Evolutionary conservation across 495 filamentous ascomycete species (phyloP), one percentile per base, ranked within the genome.

Genomic region (Hamigera avellanea): DNA sequence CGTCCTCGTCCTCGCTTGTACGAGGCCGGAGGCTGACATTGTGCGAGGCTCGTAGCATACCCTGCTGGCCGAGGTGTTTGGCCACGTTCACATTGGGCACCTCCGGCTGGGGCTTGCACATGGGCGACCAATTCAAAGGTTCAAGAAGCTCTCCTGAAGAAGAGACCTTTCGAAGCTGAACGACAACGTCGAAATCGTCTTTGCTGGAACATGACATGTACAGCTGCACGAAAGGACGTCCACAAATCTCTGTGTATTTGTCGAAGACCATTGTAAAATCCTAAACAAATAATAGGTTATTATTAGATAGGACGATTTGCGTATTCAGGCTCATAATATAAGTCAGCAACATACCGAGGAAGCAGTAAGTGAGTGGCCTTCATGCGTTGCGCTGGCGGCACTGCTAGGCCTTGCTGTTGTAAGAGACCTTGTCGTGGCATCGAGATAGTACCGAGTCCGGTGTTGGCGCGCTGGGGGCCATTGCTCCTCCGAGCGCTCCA

Each of bases 11-110:
- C 1, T 35, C 2, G 0, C 38, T 31, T n/a, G n/a, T n/a, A n/a
- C n/a, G n/a, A 0, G 40, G 28, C 1, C n/a, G 12, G 2, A 40
- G 16, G 10, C 23, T 40, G 12, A 44, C 18, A 13, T 30, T 28
- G 19, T 51, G 41, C 6, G 44, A 47, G 0, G 48, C 44, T 1
- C 48, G 41, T 0, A 47, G 37, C 35, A 44, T 44, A 0, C 44
- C 48, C 35, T 46, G 35, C 14, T 39, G 46, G 8, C 42, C 46
- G 6, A 42, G 34, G 19, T 42, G 39, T 27, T 49, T 44, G 8
- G 42, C 42, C 2, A 42, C 32, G n/a, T 44, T 44, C 19, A 44
- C 36, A 29, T 45, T 30, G 3, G 46, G 46, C 7, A 49, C 39
- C 18, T 43, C 27, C 0, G 35, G 28, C 0, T 14, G 28, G 2